Conservation (phyloP, 2,329 filamentous ascomycete genomes). For the Fusarium pseudocircinatum region DNA sequence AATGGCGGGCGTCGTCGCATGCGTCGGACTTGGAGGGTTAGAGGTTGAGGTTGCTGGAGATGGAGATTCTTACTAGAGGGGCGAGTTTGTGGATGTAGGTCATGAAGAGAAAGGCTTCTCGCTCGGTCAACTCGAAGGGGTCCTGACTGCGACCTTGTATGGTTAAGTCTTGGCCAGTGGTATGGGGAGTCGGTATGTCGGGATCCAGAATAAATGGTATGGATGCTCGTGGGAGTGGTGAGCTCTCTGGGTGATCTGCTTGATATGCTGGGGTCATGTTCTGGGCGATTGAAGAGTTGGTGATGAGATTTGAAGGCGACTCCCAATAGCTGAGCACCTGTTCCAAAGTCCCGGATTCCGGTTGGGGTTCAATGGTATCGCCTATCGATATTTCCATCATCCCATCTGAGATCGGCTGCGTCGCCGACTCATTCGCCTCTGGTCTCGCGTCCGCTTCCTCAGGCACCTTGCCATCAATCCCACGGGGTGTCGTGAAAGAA, state of each 20-base stretch:
- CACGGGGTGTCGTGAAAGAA: neutral
- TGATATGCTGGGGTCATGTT: neutral
- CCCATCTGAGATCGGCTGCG: neutral
- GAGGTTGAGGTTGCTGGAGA: rapidly evolving
- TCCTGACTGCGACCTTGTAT: neutral
- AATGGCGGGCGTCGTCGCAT: neutral
- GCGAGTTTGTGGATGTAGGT: conserved; percentile 4
- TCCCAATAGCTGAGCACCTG: neutral
- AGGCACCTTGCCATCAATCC: neutral
- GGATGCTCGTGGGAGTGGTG: neutral
- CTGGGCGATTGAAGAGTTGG: neutral
- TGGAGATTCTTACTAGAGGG: neutral
- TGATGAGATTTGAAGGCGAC: neutral
- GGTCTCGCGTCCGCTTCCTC: neutral
- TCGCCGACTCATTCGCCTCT: neutral
- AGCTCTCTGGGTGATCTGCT: rapidly evolving
- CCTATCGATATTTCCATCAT: neutral
- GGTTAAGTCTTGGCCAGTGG: rapidly evolving
- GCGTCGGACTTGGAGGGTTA: neutral
- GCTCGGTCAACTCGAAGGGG: neutral
- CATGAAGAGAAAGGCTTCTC: conserved; percentile 4
- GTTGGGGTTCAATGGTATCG: rapidly evolving
- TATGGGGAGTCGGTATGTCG: rapidly evolving
- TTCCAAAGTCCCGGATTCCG: rapidly evolving
- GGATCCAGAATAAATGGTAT: neutral